A percentile compares a stretch with the other conserved stretches of the same genome.
Conservation (phyloP, 2,329 filamentous ascomycete species). For the Diaporthe citrichinensis region DNA sequence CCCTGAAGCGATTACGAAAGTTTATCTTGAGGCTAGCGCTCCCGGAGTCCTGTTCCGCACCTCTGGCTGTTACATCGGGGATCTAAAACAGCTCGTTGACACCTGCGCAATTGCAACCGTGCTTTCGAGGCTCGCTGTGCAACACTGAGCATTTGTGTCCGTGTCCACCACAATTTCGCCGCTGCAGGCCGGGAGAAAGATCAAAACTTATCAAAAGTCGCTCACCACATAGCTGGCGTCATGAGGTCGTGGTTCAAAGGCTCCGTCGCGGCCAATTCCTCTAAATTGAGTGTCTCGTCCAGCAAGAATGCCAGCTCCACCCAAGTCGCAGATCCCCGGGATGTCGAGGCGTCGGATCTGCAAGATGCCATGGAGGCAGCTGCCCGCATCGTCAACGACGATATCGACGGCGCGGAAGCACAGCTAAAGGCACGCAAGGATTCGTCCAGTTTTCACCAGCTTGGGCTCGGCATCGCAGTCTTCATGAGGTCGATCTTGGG, state of each 20-base stretch:
- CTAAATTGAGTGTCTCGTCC: slow-evolving; percentile 33
- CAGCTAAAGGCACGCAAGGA: slow-evolving; percentile 80
- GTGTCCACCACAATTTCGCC: not conserved
- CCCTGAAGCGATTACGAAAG: slow-evolving; percentile 18
- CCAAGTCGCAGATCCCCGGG: slow-evolving; percentile 41
- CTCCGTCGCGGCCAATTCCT: slow-evolving; percentile 18
- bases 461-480: slow-evolving; percentile 84
- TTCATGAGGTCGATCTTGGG: slow-evolving; percentile 91
- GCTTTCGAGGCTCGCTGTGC: not conserved
- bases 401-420: slow-evolving; percentile 86
- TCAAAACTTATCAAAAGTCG: not conserved
- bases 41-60: not conserved
- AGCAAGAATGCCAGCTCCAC: slow-evolving; percentile 38
- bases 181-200: not conserved
- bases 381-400: slow-evolving; percentile 86
- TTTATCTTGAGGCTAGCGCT: slow-evolving; percentile 4
- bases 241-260: slow-evolving; percentile 42
- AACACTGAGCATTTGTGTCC: not conserved
- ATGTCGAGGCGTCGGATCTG: slow-evolving; percentile 67
- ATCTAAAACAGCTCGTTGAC: slow-evolving; percentile 21
- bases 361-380: slow-evolving; percentile 75
- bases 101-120: slow-evolving; percentile 2
- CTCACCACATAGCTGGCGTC: not conserved
- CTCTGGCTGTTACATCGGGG: slow-evolving; percentile 12
- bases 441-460: slow-evolving; percentile 87